These are phyloP conservation scores for Fusarium buxicola DNA, from an alignment of 2,329 filamentous ascomycete species.

Conservation along the genomic window DNA sequence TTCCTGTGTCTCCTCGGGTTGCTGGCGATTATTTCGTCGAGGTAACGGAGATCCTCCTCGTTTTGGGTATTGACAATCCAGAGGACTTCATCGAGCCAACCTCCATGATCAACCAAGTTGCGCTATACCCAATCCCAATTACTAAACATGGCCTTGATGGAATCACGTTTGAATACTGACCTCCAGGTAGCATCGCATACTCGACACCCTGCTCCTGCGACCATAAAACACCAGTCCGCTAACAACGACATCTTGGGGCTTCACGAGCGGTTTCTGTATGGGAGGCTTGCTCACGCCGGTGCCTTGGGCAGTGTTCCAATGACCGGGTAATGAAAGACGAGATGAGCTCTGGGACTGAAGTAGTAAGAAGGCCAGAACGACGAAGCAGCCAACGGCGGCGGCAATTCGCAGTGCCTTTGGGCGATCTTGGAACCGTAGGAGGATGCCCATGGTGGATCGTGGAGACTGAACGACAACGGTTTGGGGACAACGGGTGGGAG, in stretches of 20 bases:
- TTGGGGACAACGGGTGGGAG: too few relatives aligned
- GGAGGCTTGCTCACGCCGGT: background rate
- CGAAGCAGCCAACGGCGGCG: too few relatives aligned
- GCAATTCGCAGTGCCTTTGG: too few relatives aligned
- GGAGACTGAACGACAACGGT: too few relatives aligned
- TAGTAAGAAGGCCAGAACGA: too few relatives aligned
- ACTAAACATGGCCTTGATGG: background rate
- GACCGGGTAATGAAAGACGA: too few relatives aligned
- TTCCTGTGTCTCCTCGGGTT: conserved; percentile 32
- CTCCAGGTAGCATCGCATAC: conserved; percentile 36
- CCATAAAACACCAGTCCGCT: conserved; percentile 37
- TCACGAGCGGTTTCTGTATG: background rate
- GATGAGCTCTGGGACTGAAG: too few relatives aligned
- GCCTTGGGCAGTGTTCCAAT: background rate
- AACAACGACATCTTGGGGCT: conserved; percentile 28
- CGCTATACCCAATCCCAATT: background rate
- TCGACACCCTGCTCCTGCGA: conserved; percentile 20
- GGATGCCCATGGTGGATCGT: too few relatives aligned
- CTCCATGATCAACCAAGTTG: conserved; percentile 35
- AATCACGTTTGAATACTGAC: background rate
- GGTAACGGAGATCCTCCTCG: conserved; percentile 19
- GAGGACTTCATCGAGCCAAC: conserved; percentile 35
- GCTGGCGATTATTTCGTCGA: conserved; percentile 28
- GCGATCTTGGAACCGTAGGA: too few relatives aligned
- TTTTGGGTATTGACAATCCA: conserved; percentile 34